Conservation (phyloP, 495 filamentous ascomycete genomes). For the Achaetomiella virescens region DNA sequence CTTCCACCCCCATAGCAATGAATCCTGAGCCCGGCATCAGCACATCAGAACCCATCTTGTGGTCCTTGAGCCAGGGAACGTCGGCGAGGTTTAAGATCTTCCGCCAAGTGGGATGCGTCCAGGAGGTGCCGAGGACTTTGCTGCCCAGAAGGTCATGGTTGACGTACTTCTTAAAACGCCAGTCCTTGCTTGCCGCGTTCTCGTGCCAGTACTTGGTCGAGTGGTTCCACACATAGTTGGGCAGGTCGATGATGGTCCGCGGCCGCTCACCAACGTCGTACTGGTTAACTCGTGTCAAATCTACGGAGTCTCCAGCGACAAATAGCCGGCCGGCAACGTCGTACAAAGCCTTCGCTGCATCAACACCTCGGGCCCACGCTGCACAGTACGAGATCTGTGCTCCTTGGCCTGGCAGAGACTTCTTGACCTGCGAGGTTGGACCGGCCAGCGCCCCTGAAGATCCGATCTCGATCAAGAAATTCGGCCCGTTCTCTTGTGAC, state of each 20-base stretch:
- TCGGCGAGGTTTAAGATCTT: constrained; percentile 35
- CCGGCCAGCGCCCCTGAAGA: constrained; percentile 44
- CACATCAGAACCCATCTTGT: constrained; percentile 30
- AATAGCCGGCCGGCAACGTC: constrained; percentile 33
- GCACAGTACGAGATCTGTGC: constrained; percentile 21
- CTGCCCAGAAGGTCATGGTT: constrained; percentile 17
- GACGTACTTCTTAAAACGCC: constrained; percentile 7
- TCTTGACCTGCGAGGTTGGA: constrained; percentile 38
- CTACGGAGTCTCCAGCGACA: constrained; percentile 1
- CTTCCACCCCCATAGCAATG: constrained; percentile 13
- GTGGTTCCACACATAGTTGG: constrained; percentile 26
- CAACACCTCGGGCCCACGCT: constrained; percentile 22
- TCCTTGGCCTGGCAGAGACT: background rate
- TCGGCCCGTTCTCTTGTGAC: background rate
- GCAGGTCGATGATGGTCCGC: constrained; percentile 29
- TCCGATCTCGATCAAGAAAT: constrained; percentile 46
- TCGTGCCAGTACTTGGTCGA: constrained; percentile 22
- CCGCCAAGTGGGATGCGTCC: constrained; percentile 34
- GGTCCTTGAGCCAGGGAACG: constrained; percentile 33
- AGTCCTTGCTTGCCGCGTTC: constrained; percentile 13
- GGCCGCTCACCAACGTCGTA: background rate
- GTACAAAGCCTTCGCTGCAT: constrained; percentile 20
- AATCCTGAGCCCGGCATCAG: constrained; percentile 15
- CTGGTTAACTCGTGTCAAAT: constrained; percentile 5
- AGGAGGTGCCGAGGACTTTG: constrained; percentile 6